phyloP scores from a whole-genome alignment of 106 monocot genomes.

The Cymbidium sinense region DNA sequence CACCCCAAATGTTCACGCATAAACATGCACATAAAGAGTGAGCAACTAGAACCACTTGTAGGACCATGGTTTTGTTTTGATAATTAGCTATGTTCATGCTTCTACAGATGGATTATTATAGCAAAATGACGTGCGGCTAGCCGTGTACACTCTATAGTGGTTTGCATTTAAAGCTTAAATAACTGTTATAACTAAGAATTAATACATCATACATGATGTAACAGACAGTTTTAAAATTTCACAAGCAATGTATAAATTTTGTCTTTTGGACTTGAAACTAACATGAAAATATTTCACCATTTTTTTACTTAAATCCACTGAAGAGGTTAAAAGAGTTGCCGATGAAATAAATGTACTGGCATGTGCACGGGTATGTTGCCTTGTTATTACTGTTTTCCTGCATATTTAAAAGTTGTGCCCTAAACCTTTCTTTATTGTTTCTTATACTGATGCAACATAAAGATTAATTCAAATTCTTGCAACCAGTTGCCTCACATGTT shows the following conservation, averaged over 20 bases:
- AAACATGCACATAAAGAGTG: too few relatives aligned
- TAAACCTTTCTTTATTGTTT: background rate
- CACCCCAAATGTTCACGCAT: background rate
- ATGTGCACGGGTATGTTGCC: too few relatives aligned
- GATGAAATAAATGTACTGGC: background rate
- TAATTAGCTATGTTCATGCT: background rate
- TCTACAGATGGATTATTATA: background rate
- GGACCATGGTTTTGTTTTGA: too few relatives aligned
- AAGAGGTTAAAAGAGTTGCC: too few relatives aligned
- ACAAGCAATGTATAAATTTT: background rate
- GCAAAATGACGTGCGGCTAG: background rate
- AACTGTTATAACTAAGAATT: background rate
- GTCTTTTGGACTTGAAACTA: background rate
- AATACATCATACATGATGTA: background rate
- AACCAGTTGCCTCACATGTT: conserved; percentile 92
- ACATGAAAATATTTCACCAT: background rate
- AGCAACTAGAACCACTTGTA: too few relatives aligned
- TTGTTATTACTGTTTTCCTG: too few relatives aligned
- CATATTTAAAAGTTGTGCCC: too few relatives aligned
- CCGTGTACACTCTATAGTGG: background rate
- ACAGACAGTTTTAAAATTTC: background rate
- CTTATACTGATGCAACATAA: background rate
- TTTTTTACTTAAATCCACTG: background rate
- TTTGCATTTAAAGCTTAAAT: background rate
- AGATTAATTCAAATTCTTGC: conserved; percentile 2